Conservation (phyloP, 2,329 filamentous ascomycete species). For the Colletotrichum musicola region DNA sequence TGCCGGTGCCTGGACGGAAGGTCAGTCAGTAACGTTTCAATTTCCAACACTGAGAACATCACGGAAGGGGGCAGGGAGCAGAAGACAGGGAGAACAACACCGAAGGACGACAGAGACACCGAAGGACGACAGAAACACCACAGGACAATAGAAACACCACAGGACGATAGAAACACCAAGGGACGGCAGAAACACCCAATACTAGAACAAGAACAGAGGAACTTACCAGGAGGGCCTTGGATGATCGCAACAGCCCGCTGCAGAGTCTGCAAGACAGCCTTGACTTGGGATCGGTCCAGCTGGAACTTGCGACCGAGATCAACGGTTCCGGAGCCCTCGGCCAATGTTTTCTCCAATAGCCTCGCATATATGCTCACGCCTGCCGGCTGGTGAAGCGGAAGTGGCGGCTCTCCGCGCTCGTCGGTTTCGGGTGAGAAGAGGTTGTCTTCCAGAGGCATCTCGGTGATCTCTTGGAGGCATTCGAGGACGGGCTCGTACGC, state of each 20-base stretch:
- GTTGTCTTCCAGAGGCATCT: constrained; percentile 68
- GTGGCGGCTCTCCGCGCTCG: background rate
- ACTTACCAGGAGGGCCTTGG: constrained; percentile 77
- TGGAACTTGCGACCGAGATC: constrained; percentile 33
- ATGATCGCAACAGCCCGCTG: constrained; percentile 69
- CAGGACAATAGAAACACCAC: no score
- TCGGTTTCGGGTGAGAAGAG: constrained; percentile 54
- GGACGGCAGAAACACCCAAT: no score
- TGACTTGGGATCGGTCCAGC: constrained; percentile 62
- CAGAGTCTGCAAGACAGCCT: constrained; percentile 68
- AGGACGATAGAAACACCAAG: no score
- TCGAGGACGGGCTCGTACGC: constrained; percentile 76
- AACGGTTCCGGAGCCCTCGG: background rate
- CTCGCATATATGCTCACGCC: background rate
- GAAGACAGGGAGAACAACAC: no score
- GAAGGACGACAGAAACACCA: no score
- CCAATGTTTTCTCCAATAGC: background rate
- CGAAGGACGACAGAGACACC: no score
- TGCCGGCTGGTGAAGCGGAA: background rate
- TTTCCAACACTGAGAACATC: no score
- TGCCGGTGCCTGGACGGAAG: constrained; percentile 72
- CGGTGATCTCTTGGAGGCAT: constrained; percentile 66
- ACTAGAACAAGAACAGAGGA: background rate
- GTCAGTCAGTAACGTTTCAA: background rate
- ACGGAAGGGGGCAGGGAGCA: no score